Evolutionary conservation across 768 basidiomycete species (phyloP).

Genomic region (Tremella mesenterica): DNA sequence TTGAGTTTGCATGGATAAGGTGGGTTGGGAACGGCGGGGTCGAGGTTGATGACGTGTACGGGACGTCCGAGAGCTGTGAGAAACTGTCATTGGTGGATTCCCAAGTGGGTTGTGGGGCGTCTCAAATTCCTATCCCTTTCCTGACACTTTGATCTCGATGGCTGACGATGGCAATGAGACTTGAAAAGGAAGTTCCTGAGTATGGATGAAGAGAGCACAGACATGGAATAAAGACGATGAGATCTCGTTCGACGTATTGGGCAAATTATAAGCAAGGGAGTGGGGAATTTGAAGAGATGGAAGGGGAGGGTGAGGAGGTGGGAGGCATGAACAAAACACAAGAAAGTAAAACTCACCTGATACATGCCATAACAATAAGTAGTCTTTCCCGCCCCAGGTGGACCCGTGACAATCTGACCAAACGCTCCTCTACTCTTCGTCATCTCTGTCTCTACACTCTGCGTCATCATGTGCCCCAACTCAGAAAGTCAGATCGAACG

Average conservation of each 20-base stretch:
- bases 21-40: conserved; percentile 83
- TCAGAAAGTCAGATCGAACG: too few species aligned
- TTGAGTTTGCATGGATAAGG: conserved; percentile 86
- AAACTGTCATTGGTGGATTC: conserved; percentile 46
- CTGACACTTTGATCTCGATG: too few species aligned
- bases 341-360: conserved; percentile 41
- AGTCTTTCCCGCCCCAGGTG: conserved; percentile 47
- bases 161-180: too few species aligned
- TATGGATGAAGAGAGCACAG: too few species aligned
- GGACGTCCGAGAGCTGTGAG: conserved; percentile 78
- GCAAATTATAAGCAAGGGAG: background rate
- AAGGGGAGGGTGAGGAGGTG: background rate
- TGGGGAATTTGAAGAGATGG: background rate
- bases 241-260: too few species aligned
- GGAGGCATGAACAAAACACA: background rate
- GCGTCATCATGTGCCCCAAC: too few species aligned
- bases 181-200: too few species aligned
- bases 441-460: too few species aligned
- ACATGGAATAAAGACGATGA: too few species aligned
- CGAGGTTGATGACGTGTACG: conserved; percentile 84
- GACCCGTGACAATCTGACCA: conserved; percentile 46
- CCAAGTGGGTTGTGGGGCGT: too few species aligned
- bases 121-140: too few species aligned
- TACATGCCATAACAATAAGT: conserved; percentile 49
- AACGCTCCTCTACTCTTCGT: too few species aligned